A percentile compares a stretch with the other conserved stretches of the same genome.
phyloP scores from a whole-genome alignment of 352 stramenopile species.

The Peronospora belbahrii region DNA sequence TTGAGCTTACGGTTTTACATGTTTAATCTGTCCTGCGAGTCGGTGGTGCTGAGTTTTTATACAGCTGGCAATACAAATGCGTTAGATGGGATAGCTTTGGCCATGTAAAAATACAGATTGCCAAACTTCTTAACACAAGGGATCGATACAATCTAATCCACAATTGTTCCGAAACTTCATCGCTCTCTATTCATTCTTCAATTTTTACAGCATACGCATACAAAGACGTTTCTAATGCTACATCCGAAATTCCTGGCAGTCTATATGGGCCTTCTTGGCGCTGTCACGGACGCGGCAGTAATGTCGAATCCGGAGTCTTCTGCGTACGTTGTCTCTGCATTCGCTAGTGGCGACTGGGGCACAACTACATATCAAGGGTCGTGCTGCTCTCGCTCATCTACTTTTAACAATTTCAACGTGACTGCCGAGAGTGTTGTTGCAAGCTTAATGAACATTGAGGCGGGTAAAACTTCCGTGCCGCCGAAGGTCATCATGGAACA shows the following conservation, averaged over 20 bases:
- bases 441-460: constrained; percentile 14
- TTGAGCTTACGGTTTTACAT: too few species aligned
- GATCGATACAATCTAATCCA: too few species aligned
- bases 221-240: background rate
- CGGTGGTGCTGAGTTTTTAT: too few species aligned
- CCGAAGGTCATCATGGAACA: constrained; percentile 14
- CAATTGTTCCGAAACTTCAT: too few species aligned
- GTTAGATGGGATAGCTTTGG: too few species aligned
- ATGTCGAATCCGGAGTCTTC: background rate
- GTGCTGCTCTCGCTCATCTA: constrained; percentile 8
- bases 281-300: constrained; percentile 1
- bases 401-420: constrained; percentile 14
- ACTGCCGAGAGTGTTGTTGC: constrained; percentile 12
- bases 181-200: constrained; percentile 17
- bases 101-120: too few species aligned
- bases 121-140: too few species aligned
- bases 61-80: too few species aligned
- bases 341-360: constrained; percentile 18
- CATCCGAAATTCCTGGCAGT: constrained; percentile 1
- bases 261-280: background rate
- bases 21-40: too few species aligned
- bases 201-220: background rate
- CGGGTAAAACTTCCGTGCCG: constrained; percentile 4
- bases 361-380: constrained; percentile 9
- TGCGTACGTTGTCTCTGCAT: constrained; percentile 1